Conservation (phyloP, 2,329 filamentous ascomycete species). For the Penicillium brevicompactum region DNA sequence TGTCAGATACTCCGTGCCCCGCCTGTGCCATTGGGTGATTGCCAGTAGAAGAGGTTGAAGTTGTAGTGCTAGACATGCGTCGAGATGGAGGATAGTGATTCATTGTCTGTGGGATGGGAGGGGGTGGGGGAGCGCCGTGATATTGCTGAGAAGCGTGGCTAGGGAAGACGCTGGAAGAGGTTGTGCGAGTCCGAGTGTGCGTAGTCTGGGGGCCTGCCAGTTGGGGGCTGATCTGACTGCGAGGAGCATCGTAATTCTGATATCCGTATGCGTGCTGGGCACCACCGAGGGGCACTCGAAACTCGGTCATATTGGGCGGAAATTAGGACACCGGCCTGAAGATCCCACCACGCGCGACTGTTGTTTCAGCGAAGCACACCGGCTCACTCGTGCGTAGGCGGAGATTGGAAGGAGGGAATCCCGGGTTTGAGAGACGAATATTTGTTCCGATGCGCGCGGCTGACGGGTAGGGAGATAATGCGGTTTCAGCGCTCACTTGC, state of each 20-base stretch:
- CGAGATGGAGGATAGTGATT: conserved; percentile 31
- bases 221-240: conserved; percentile 30
- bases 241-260: conserved; percentile 29
- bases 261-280: conserved; percentile 28
- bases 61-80: conserved; percentile 44
- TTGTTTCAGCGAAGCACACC: background rate
- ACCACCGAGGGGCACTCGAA: conserved; percentile 34
- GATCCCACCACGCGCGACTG: conserved; percentile 7
- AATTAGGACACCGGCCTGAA: conserved; percentile 32
- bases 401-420: background rate
- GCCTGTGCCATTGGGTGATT: conserved; percentile 29
- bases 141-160: conserved; percentile 31
- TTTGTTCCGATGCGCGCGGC: conserved; percentile 20
- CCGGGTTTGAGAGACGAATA: background rate
- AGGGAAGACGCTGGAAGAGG: conserved; percentile 39
- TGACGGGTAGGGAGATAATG: conserved; percentile 21
- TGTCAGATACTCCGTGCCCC: conserved; percentile 36
- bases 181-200: conserved; percentile 43
- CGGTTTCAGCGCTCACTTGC: conserved; percentile 19
- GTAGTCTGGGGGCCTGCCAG: conserved; percentile 27
- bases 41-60: conserved; percentile 43
- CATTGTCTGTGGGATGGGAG: conserved; percentile 32
- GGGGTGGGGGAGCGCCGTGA: conserved; percentile 25
- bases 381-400: conserved; percentile 4
- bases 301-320: conserved; percentile 40